A percentile compares a stretch with the other conserved stretches of the same genome.
These are phyloP conservation scores for Lodderomyces metapsilosis DNA, from an alignment of 1,139 yeast genomes.

Conservation along the genomic window DNA sequence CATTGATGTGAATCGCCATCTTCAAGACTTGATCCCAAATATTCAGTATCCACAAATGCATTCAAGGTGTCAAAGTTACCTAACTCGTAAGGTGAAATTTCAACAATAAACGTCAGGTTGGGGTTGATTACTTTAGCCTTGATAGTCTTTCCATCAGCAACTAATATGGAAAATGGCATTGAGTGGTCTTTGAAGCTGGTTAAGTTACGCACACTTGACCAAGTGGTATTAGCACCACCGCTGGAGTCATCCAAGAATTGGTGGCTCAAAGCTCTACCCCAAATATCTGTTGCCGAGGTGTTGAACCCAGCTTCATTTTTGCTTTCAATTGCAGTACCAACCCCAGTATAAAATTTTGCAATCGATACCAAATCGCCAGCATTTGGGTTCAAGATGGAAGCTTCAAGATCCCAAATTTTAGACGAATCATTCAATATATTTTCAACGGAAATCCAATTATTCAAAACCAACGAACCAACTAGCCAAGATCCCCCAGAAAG, in stretches of 20 bases:
- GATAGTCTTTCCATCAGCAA: constrained; percentile 36
- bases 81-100: constrained; percentile 39
- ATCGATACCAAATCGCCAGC: constrained; percentile 28
- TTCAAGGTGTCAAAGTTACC: constrained; percentile 54
- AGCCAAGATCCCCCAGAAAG: constrained; percentile 47
- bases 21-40: constrained; percentile 33
- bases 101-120: constrained; percentile 40
- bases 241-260: constrained; percentile 29
- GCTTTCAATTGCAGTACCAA: constrained; percentile 27
- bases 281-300: constrained; percentile 40
- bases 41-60: constrained; percentile 31
- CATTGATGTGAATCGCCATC: constrained; percentile 30
- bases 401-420: constrained; percentile 39
- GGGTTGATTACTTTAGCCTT: constrained; percentile 32
- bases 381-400: constrained; percentile 39
- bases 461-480: constrained; percentile 37
- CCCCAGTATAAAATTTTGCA: constrained; percentile 26
- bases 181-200: constrained; percentile 27
- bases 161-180: constrained; percentile 42
- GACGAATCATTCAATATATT: constrained; percentile 25
- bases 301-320: constrained; percentile 37
- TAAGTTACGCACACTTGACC: constrained; percentile 34
- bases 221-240: constrained; percentile 35
- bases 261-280: constrained; percentile 44
- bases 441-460: constrained; percentile 36